phyloP scores from a whole-genome alignment of 2,329 filamentous ascomycete genomes.

The Pseudogymnoascus pannorum region DNA sequence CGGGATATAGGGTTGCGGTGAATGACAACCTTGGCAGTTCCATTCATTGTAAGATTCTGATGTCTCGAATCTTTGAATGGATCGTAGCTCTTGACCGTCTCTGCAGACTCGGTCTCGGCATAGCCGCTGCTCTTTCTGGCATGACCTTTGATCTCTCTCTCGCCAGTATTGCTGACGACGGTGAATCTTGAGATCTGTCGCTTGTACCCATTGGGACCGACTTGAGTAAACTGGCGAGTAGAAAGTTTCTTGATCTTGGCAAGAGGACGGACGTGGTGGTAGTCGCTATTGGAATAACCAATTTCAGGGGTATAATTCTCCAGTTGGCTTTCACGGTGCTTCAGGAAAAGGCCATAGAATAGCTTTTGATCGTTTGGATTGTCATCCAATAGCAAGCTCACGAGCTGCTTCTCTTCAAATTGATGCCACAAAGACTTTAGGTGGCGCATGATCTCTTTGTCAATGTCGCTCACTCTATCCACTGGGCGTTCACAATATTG shows the following conservation, averaged over 20 bases:
- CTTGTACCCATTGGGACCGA: constrained; percentile 39
- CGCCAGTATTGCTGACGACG: constrained; percentile 55
- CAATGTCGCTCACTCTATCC: constrained; percentile 59
- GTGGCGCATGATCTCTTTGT: constrained; percentile 75
- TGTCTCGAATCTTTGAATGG: constrained; percentile 60
- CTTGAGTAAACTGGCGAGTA: constrained; percentile 51
- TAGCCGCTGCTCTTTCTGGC: constrained; percentile 28
- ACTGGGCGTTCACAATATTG: constrained; percentile 56
- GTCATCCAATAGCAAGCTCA: constrained; percentile 57
- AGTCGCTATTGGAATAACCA: constrained; percentile 82
- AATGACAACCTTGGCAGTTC: constrained; percentile 23
- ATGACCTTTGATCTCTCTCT: constrained; percentile 41
- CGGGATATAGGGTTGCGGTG: constrained; percentile 15
- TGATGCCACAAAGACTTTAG: constrained; percentile 88
- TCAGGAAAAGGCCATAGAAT: constrained; percentile 79
- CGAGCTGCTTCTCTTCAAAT: constrained; percentile 64
- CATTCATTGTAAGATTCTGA: constrained; percentile 30
- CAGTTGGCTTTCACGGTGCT: constrained; percentile 74
- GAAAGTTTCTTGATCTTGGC: constrained; percentile 54
- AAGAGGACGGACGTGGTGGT: constrained; percentile 65
- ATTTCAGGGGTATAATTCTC: constrained; percentile 81
- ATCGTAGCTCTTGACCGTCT: constrained; percentile 64
- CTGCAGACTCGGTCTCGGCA: constrained; percentile 30
- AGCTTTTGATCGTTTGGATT: constrained; percentile 83
- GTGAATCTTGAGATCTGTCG: constrained; percentile 55